Percentiles rank a stretch among this genome's conserved stretches.
Evolutionary conservation across 2,329 filamentous ascomycete species (phyloP).

Genomic region (Diaporthe amygdali): DNA sequence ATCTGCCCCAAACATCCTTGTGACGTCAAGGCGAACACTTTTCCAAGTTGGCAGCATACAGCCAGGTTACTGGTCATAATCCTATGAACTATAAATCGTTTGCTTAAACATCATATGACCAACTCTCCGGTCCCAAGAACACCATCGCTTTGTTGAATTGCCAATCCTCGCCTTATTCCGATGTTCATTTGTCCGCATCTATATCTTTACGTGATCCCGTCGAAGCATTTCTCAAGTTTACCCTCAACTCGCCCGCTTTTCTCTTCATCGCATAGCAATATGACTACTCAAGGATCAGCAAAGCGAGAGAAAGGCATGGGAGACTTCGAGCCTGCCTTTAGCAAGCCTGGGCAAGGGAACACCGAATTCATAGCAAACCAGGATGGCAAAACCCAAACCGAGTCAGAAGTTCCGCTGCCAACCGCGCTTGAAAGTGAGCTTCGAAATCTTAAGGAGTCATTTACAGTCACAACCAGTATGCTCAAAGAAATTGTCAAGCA

Average conservation of each 20-base stretch:
- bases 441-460: neutral
- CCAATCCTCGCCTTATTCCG: neutral
- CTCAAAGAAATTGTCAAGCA: slow-evolving; percentile 15
- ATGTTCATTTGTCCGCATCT: neutral
- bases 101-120: neutral
- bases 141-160: neutral
- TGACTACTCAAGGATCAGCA: neutral
- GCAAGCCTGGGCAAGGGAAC: neutral
- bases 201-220: neutral
- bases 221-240: neutral
- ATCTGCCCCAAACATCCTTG: neutral
- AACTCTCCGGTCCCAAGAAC: no score
- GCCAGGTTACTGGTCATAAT: neutral
- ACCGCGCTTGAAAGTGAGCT: neutral
- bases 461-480: slow-evolving; percentile 12
- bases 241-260: neutral
- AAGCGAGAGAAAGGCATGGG: neutral
- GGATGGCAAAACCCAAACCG: neutral
- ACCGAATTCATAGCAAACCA: neutral
- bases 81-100: no score
- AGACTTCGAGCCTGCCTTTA: neutral
- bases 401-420: neutral
- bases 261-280: neutral
- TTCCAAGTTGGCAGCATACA: neutral
- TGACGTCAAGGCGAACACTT: slow-evolving; percentile 12